phyloP scores from a whole-genome alignment of 2,329 filamentous ascomycete species.

The Ceratocystis papillata region DNA sequence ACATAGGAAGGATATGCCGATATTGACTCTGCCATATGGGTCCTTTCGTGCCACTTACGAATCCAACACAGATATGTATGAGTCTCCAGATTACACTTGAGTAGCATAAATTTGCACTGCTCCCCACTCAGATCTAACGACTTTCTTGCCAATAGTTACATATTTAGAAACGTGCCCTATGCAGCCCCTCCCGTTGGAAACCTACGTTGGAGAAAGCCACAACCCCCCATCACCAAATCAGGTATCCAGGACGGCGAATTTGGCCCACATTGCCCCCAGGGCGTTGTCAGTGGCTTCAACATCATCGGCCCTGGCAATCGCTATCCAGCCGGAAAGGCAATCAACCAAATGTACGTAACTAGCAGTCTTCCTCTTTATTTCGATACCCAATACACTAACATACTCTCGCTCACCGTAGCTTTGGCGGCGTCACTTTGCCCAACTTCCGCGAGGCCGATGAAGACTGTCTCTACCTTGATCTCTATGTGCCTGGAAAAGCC shows the following conservation, averaged over 20 bases:
- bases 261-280: slow-evolving; percentile 25
- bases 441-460: slow-evolving; percentile 31
- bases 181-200: slow-evolving; percentile 35
- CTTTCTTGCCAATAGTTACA: slow-evolving; percentile 18
- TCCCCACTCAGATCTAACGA: not conserved
- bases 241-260: slow-evolving; percentile 21
- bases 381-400: not conserved
- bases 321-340: slow-evolving; percentile 30
- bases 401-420: slow-evolving; percentile 23
- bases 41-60: slow-evolving; percentile 24
- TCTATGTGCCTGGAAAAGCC: slow-evolving; percentile 38
- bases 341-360: slow-evolving; percentile 31
- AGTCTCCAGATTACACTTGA: not conserved
- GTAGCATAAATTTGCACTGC: too few species aligned
- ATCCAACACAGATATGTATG: slow-evolving; percentile 24
- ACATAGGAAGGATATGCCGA: slow-evolving; percentile 21
- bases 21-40: slow-evolving; percentile 25
- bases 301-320: slow-evolving; percentile 31
- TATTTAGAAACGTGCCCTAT: slow-evolving; percentile 37
- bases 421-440: slow-evolving; percentile 31
- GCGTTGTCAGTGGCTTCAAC: slow-evolving; percentile 28
- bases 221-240: slow-evolving; percentile 28
- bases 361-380: not conserved
- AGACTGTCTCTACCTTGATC: slow-evolving; percentile 42
- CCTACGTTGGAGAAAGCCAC: slow-evolving; percentile 35